Percentiles rank a stretch among this genome's conserved stretches.
These are phyloP conservation scores for Areca catechu DNA, from an alignment of 176 grass and related monocot species.

Conservation along the genomic window DNA sequence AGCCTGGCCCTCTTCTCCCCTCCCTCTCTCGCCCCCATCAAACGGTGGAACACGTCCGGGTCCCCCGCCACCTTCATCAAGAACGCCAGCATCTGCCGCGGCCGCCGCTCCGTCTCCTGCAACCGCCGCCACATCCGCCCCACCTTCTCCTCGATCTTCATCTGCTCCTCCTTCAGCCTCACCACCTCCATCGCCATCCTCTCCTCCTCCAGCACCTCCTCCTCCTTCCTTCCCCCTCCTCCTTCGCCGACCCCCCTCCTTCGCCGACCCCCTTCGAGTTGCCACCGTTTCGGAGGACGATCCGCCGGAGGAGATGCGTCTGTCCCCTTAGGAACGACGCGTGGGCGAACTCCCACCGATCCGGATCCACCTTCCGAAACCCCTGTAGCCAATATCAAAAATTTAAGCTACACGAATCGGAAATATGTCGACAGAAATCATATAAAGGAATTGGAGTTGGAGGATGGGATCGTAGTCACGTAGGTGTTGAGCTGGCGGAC, in stretches of 20 bases:
- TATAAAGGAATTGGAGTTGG: too few species aligned
- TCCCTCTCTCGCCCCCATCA: background rate
- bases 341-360: constrained; percentile 79
- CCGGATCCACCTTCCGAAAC: constrained; percentile 68
- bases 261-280: background rate
- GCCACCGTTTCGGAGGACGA: constrained; percentile 37
- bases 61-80: constrained; percentile 60
- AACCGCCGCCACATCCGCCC: constrained; percentile 51
- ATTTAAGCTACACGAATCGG: too few species aligned
- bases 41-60: constrained; percentile 41
- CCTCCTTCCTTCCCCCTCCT: background rate
- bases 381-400: constrained; percentile 23
- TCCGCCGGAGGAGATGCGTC: constrained; percentile 49
- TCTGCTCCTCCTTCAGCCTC: constrained; percentile 49
- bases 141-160: constrained; percentile 41
- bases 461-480: constrained; percentile 12
- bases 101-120: constrained; percentile 59
- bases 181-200: constrained; percentile 56
- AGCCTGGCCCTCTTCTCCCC: too few species aligned
- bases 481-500: constrained; percentile 94
- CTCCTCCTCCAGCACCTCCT: constrained; percentile 1
- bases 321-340: constrained; percentile 51
- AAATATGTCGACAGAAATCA: too few species aligned
- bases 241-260: background rate
- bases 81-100: constrained; percentile 81